A percentile compares a stretch with the other conserved stretches of the same genome.
These are phyloP conservation scores for Tuber calosporum DNA, from an alignment of 495 filamentous ascomycete genomes.

Conservation along the genomic window DNA sequence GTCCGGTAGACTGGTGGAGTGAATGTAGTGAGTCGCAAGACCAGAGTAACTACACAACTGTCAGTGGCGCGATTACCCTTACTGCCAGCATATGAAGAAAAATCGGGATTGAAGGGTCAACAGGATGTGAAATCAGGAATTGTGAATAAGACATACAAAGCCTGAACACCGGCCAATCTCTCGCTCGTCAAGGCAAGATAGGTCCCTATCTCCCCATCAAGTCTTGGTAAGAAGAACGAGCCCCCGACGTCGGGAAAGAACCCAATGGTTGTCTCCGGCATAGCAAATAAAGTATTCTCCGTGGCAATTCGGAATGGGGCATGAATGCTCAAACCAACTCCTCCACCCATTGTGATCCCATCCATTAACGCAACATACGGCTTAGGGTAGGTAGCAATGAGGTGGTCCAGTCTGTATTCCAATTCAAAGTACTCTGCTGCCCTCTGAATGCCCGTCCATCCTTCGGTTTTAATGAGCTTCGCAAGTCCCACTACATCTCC, in stretches of 20 bases:
- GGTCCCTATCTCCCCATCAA: slow-evolving; percentile 75
- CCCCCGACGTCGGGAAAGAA: slow-evolving; percentile 97
- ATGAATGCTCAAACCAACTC: slow-evolving; percentile 87
- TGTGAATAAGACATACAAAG: slow-evolving; percentile 49
- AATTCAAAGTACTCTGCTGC: slow-evolving; percentile 67
- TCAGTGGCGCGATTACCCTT: neutral
- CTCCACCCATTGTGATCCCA: slow-evolving; percentile 96
- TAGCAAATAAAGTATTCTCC: slow-evolving; percentile 88
- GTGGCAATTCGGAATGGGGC: slow-evolving; percentile 95
- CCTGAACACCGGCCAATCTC: slow-evolving; percentile 69
- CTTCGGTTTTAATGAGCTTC: slow-evolving; percentile 52
- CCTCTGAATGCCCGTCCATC: slow-evolving; percentile 54
- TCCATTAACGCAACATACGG: slow-evolving; percentile 96
- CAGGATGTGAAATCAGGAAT: neutral
- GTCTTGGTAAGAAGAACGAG: slow-evolving; percentile 85
- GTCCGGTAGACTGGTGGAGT: slow-evolving; percentile 72
- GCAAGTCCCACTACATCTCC: slow-evolving; percentile 81
- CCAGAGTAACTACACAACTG: slow-evolving; percentile 55
- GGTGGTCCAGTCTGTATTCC: slow-evolving; percentile 90
- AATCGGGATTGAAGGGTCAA: neutral
- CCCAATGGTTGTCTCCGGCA: slow-evolving; percentile 96
- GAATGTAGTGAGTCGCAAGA: slow-evolving; percentile 87
- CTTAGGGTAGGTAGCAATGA: slow-evolving; percentile 89
- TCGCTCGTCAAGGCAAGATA: slow-evolving; percentile 88
- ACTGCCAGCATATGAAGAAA: neutral